Base-by-base conservation (phyloP, 2,329 filamentous ascomycete species). In the Fusarium cicatricum region DNA sequence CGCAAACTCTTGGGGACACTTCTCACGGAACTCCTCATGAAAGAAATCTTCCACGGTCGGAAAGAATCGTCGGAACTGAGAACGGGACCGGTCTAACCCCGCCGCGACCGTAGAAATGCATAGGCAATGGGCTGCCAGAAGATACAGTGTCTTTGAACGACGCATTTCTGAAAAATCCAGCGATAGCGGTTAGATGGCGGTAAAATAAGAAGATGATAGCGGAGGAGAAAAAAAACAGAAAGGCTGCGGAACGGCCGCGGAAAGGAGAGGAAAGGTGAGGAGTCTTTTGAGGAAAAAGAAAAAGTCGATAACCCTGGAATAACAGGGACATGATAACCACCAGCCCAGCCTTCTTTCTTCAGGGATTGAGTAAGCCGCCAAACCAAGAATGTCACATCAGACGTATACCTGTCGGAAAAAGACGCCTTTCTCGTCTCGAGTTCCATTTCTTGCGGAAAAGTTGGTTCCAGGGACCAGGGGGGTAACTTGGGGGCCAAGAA, bases 51-150 rank as follows among this genome's bases (percentile, higher is more conserved):
- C 51, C 15, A 58, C 32, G 10, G 51, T 58, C 15, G 51, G 51
- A 38, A 58, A 58, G 34, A 40, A 58, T 14, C 23, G 9, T 23
- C n/a, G 36, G 15, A 58, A 58, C 31, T 55, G 51, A 11, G 50
- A 45, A 34, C 39, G 55, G 26, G 55, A 42, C 12, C 51, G 44
- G 14, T 31, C 51, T 14, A 49, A 45, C 11, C 23, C 40, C 28
- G 44, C 51, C 28, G 40, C 14, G 19, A 19, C 40, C 14, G 23
- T 21, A 11, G 44, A 50, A 45, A 55, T 38, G 31, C 26, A 44
- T n/a, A 57, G 43, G 31, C 32, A 15, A 16, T 36, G 29, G n/a
- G 39, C 40, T 41, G 40, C 44, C 44, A 55, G 31, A 37, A 55
- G 41, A 39, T 11, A 55, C 12, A 58, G n/a, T 15, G 37, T n/a